A percentile compares a stretch with the other conserved stretches of the same genome.
phyloP scores from a whole-genome alignment of 768 basidiomycete species.

The Ramaria sp. region DNA sequence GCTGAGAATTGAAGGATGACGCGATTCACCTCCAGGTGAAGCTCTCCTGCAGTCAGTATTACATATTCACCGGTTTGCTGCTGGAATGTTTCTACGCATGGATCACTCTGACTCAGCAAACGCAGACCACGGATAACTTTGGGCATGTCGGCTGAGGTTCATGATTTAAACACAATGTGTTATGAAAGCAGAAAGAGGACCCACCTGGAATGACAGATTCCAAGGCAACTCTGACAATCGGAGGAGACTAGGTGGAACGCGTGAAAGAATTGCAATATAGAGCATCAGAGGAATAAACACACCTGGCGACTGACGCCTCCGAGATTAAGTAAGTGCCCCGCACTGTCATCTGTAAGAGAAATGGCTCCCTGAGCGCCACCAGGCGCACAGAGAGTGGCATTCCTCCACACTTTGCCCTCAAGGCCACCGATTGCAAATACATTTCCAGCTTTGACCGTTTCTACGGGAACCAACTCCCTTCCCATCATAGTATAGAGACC shows the following conservation, averaged over 20 bases:
- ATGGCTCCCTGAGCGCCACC: constrained; percentile 30
- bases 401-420: constrained; percentile 83
- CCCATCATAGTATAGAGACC: constrained; percentile 98
- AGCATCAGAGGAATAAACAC: constrained; percentile 14
- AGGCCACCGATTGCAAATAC: constrained; percentile 89
- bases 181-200: constrained; percentile 4
- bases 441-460: constrained; percentile 81
- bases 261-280: background rate
- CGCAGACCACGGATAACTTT: constrained; percentile 82
- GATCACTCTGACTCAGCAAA: constrained; percentile 88
- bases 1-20: background rate
- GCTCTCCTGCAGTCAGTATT: constrained; percentile 88
- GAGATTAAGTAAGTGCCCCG: constrained; percentile 64
- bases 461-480: constrained; percentile 76
- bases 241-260: constrained; percentile 44
- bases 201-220: constrained; percentile 60
- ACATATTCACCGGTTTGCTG: constrained; percentile 97
- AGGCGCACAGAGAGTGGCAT: constrained; percentile 79
- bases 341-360: constrained; percentile 23
- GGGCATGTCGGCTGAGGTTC: constrained; percentile 57
- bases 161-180: background rate
- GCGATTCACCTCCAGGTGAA: constrained; percentile 75
- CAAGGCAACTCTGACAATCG: constrained; percentile 91
- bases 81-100: constrained; percentile 94
- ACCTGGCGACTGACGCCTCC: constrained; percentile 62